These are phyloP conservation scores for Aspergillus texensis DNA, from an alignment of 2,329 filamentous ascomycete species.

Conservation along the genomic window DNA sequence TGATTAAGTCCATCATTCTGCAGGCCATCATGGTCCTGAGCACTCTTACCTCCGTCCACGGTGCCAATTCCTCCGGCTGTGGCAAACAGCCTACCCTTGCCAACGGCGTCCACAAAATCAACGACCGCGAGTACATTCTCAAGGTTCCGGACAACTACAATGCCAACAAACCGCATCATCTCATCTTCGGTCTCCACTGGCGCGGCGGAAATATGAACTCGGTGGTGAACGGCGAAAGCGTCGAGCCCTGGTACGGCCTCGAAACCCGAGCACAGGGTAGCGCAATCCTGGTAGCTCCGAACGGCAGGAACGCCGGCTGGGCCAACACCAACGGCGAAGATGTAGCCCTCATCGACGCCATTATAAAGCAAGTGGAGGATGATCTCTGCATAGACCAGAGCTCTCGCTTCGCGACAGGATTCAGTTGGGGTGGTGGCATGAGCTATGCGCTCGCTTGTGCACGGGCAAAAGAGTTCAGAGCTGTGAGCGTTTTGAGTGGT, in stretches of 20 bases:
- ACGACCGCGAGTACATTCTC: conserved; percentile 17
- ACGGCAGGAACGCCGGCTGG: conserved; percentile 48
- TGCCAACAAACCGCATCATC: conserved; percentile 39
- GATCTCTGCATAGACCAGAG: conserved; percentile 48
- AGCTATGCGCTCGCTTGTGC: conserved; percentile 47
- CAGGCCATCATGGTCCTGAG: background rate
- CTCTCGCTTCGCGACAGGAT: conserved; percentile 48
- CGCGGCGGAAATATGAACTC: conserved; percentile 43
- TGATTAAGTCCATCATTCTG: background rate
- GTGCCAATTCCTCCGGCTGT: conserved; percentile 28
- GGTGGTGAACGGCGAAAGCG: conserved; percentile 33
- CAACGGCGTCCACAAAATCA: conserved; percentile 16
- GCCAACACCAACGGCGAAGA: conserved; percentile 48
- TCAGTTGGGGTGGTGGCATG: conserved; percentile 50
- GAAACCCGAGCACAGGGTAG: conserved; percentile 37
- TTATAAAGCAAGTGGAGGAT: conserved; percentile 41
- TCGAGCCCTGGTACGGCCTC: conserved; percentile 47
- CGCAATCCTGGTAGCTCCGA: conserved; percentile 49
- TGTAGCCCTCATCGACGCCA: conserved; percentile 28
- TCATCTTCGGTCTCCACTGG: conserved; percentile 50
- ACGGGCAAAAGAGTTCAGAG: conserved; percentile 29
- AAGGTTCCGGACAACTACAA: conserved; percentile 39
- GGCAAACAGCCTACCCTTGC: conserved; percentile 16
- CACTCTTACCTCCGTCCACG: conserved; percentile 3
- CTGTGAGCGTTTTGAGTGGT: conserved; percentile 34